Conservation (phyloP, 2,329 filamentous ascomycete genomes). For the Pezicula rhizophila region DNA sequence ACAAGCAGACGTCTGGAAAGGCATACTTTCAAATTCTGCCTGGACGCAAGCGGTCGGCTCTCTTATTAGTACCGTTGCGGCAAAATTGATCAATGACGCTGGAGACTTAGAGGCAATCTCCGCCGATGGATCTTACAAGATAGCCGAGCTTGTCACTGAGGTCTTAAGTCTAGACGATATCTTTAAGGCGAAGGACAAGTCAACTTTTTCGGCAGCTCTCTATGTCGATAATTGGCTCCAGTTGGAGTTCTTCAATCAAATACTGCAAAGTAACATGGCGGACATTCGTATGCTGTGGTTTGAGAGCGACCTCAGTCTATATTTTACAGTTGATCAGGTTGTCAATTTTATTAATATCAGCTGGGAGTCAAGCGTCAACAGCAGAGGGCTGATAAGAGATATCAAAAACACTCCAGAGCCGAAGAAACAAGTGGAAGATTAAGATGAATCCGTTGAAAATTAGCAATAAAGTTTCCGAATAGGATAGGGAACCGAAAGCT, state of each 20-base stretch:
- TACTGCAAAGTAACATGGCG: slow-evolving; percentile 60
- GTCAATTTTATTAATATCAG: slow-evolving; percentile 56
- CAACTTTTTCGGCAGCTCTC: slow-evolving; percentile 50
- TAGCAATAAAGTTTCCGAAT: too few species aligned
- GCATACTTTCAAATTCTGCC: slow-evolving; percentile 52
- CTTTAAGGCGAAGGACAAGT: slow-evolving; percentile 36
- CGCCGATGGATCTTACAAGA: slow-evolving; percentile 55
- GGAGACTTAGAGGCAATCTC: slow-evolving; percentile 53
- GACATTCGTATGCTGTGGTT: slow-evolving; percentile 59
- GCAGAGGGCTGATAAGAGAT: too few species aligned
- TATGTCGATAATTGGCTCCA: slow-evolving; percentile 58
- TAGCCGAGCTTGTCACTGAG: slow-evolving; percentile 53
- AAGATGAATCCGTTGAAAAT: too few species aligned
- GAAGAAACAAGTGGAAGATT: too few species aligned
- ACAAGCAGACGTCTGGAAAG: slow-evolving; percentile 50
- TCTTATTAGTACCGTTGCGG: slow-evolving; percentile 50
- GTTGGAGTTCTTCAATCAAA: slow-evolving; percentile 57
- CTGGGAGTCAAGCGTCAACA: slow-evolving; percentile 23
- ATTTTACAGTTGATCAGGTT: slow-evolving; percentile 55
- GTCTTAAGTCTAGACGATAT: slow-evolving; percentile 56
- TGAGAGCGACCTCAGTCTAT: slow-evolving; percentile 59
- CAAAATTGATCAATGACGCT: slow-evolving; percentile 54
- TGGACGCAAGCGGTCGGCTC: slow-evolving; percentile 59
- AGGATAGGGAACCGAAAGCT: too few species aligned
- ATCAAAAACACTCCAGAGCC: too few species aligned